Base-by-base conservation (phyloP, 2,329 filamentous ascomycete genomes). In the Hymenoscyphus scutula region DNA sequence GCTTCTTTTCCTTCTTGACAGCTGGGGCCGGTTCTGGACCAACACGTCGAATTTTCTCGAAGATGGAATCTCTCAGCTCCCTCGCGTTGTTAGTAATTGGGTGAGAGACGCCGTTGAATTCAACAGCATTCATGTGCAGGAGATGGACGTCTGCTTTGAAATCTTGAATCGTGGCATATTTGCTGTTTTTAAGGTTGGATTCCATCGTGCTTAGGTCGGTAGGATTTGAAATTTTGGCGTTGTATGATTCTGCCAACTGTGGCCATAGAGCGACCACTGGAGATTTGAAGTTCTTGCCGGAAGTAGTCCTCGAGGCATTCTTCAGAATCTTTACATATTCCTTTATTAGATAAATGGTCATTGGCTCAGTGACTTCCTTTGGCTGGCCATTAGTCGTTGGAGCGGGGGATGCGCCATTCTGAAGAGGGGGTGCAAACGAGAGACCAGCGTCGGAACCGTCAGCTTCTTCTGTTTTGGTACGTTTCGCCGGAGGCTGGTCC, bases 201-300 rank as follows among this genome's bases (percentile, higher is more conserved):
- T 98, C 94, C 72, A 99, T 90, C 10, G 89, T 89, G 45, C 83
- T 82, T 41, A 99, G 82, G 75, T 98, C 94, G 81, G 96, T 93
- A 0, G 93, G 93, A 32, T 88, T 83, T 41, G 87, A 84, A 68
- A 98, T 78, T 65, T 79, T 87, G 38, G 89, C 80, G 1, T 84
- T 79, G 66, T 89, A 90, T 66, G 92, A 90, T 1, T 86, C 87
- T 60, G 91, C 92, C 48, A 98, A 86, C 30, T 79, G 81, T 48
- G 97, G 83, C 76, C 89, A 91, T 27, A 94, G 79, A 45, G 83
- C 84, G 73, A 91, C 84, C 7, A 98, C 95, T 0, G 95, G 89
- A 51, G 87, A 83, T 66, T 86, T 83, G 78, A 97, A 98, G 60
- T 89, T 84, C 6, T 78, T 77, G 1, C 94, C 91, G 64, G 88